Base-by-base conservation (phyloP, 2,329 filamentous ascomycete genomes). In the Phialophora macrospora region DNA sequence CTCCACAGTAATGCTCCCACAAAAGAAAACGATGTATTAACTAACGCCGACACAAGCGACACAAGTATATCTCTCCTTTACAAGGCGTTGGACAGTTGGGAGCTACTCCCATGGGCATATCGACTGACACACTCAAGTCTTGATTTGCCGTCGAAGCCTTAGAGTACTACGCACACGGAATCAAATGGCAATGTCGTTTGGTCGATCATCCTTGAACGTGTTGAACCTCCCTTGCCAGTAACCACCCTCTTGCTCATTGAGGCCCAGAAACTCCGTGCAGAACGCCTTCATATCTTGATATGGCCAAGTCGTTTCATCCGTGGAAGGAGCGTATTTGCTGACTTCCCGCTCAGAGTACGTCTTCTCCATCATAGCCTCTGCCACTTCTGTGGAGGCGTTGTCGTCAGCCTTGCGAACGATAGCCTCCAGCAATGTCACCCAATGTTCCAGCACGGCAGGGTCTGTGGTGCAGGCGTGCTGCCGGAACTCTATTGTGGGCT, bases 401-500 rank as follows among this genome's bases (percentile, higher is more conserved):
- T 57, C 44, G 48, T 70, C 69, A 3, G 68, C 68, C 20, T 54
- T 57, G 38, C 58, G 58, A 7, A 65, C 57, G 48, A 67, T 65
- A 11, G 68, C 69, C 52, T 69, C 65, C 34, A 69, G 48, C n/a
- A 72, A 63, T 1, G 26, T 52, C 5, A 72, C 65, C 68, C 70
- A 72, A 55, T 64, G 63, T 28, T 61, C 56, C 22, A 70, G 49
- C 14, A 52, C 64, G 7, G 51, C 55, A 5, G 55, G 38, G n/a
- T 69, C 63, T 34, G 65, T 38, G 8, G 62, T 66, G 38, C 68
- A 69, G 2, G 60, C 68, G 55, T 72, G 70, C 48, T 72, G 70
- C 14, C 68, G 60, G 46, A 72, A 71, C 57, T 70, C 70, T 26
- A 70, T 62, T 12, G 70, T 71, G 9, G 68, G 68, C 44, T 65